Evolutionary conservation across 495 filamentous ascomycete species (phyloP).

Genomic region (Hyaloscypha finlandica): DNA sequence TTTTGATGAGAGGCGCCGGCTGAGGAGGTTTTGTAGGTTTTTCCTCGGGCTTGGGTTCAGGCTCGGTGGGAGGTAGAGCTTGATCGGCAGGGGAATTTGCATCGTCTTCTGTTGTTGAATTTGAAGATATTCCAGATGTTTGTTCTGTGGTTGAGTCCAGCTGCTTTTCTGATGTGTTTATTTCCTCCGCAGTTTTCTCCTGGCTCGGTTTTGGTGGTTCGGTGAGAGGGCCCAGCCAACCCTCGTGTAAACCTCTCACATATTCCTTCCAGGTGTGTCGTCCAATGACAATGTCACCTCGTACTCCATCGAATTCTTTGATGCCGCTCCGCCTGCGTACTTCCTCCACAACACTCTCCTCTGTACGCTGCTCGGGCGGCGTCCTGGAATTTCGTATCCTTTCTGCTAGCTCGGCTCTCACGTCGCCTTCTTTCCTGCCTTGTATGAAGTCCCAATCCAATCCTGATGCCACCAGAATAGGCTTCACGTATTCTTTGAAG

Average conservation of each 20-base stretch:
- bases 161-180: not conserved
- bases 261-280: conserved; percentile 98
- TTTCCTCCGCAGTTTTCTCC: conserved; percentile 41
- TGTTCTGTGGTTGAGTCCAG: conserved; percentile 17
- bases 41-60: conserved; percentile 33
- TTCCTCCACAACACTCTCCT: conserved; percentile 58
- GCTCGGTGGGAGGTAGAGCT: conserved; percentile 34
- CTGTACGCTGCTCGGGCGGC: conserved; percentile 42
- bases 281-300: conserved; percentile 86
- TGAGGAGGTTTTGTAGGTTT: conserved; percentile 54
- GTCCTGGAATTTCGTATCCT: conserved; percentile 69
- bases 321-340: conserved; percentile 63
- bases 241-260: conserved; percentile 88
- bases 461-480: conserved; percentile 83
- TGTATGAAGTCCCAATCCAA: conserved; percentile 96
- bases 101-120: conserved; percentile 17
- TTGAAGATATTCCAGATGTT: conserved; percentile 21
- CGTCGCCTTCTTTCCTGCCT: conserved; percentile 83
- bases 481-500: conserved; percentile 95
- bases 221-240: conserved; percentile 85
- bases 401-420: conserved; percentile 80
- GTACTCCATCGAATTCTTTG: conserved; percentile 67
- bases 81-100: not conserved
- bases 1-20: conserved; percentile 65
- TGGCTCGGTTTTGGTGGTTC: conserved; percentile 42